Percentiles rank a stretch among this genome's conserved stretches.
phyloP scores from a whole-genome alignment of 441 rosid genomes.

The Pelargonium cotyledonis region DNA sequence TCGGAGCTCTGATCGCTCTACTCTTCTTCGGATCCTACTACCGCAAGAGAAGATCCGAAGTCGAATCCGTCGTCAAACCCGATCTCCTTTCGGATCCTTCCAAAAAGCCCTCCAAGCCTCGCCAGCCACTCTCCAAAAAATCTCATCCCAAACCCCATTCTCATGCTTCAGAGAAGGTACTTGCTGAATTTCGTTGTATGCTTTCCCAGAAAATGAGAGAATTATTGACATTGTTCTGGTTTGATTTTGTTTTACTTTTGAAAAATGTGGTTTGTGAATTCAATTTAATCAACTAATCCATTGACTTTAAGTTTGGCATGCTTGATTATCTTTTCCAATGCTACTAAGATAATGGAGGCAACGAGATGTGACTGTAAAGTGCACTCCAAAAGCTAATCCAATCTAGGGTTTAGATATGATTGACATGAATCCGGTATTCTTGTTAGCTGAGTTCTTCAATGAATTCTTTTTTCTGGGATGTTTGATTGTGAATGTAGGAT shows the following conservation, averaged over 20 bases:
- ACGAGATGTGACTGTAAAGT: too few relatives aligned
- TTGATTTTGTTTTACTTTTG: neutral
- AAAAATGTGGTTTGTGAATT: neutral
- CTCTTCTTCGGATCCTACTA: slow-evolving; percentile 72
- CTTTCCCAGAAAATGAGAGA: neutral
- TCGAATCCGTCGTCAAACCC: slow-evolving; percentile 54
- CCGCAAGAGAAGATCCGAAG: slow-evolving; percentile 67
- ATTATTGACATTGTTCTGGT: neutral
- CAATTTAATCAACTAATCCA: neutral
- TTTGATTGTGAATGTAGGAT: slow-evolving; percentile 41
- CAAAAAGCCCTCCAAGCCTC: slow-evolving; percentile 46
- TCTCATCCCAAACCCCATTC: slow-evolving; percentile 56
- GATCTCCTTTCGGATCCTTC: slow-evolving; percentile 46
- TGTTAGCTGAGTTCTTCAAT: slow-evolving; percentile 6
- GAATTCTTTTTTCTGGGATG: neutral
- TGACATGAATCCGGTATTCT: neutral
- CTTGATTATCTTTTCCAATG: neutral
- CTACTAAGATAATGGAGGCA: too few relatives aligned
- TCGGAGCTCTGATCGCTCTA: slow-evolving; percentile 61
- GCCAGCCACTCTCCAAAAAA: slow-evolving; percentile 41
- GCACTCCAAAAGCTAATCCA: neutral
- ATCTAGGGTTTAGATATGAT: neutral
- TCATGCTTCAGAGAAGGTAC: slow-evolving; percentile 62
- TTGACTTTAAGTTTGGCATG: neutral
- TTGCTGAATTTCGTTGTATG: neutral